A percentile compares a stretch with the other conserved stretches of the same genome.
These are phyloP conservation scores for Cadophora sp. DNA, from an alignment of 2,329 filamentous ascomycete species.

Conservation along the genomic window DNA sequence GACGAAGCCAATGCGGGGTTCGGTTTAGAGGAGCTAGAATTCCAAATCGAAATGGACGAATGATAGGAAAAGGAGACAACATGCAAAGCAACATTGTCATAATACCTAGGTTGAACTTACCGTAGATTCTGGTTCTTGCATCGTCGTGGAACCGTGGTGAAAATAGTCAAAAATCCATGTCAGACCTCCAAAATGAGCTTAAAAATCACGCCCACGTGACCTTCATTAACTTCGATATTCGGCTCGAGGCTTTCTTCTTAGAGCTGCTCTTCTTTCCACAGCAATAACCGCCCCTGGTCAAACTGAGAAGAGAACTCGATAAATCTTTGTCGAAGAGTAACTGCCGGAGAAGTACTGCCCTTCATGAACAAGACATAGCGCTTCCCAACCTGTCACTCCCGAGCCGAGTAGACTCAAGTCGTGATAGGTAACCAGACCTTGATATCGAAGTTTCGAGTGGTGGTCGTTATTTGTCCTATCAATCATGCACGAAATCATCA, in stretches of 20 bases:
- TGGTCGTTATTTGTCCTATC: background rate
- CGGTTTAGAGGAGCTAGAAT: conserved; percentile 4
- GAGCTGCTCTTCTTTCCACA: too few relatives aligned
- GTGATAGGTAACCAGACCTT: background rate
- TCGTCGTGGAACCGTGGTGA: too few relatives aligned
- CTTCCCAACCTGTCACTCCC: background rate
- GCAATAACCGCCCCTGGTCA: background rate
- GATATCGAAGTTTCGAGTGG: background rate
- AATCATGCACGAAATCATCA: conserved; percentile 93
- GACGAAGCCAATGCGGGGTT: conserved; percentile 8
- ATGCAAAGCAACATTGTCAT: too few relatives aligned
- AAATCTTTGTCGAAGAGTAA: background rate
- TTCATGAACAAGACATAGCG: background rate
- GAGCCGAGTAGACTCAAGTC: background rate
- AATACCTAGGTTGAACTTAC: too few relatives aligned
- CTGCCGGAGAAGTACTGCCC: conserved; percentile 3
- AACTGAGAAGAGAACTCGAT: background rate
- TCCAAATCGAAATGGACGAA: background rate
- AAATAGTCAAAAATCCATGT: too few relatives aligned
- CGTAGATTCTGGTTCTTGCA: too few relatives aligned
- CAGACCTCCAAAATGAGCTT: too few relatives aligned
- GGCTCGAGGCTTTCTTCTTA: too few relatives aligned
- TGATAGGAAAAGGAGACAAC: background rate
- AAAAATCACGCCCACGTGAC: background rate
- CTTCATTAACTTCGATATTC: background rate